Conservation (phyloP, 2,329 filamentous ascomycete genomes). For the Talaromyces sp. region DNA sequence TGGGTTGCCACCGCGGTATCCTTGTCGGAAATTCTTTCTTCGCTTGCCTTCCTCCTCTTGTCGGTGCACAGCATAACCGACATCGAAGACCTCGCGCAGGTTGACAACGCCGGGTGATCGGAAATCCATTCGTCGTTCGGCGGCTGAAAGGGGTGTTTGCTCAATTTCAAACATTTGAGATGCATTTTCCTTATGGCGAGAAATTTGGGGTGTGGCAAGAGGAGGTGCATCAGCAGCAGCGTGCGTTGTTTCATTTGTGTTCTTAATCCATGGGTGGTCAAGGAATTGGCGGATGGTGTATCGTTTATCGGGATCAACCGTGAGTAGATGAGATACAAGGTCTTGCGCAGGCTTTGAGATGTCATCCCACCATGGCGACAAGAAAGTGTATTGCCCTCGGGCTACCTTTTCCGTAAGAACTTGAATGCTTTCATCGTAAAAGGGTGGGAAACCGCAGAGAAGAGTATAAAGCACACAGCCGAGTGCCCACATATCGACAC, state of each 20-base stretch:
- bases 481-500: conserved; percentile 98
- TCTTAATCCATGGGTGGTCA: conserved; percentile 87
- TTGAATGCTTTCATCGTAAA: conserved; percentile 98
- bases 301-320: conserved; percentile 90
- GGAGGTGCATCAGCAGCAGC: conserved; percentile 69
- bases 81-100: conserved; percentile 93
- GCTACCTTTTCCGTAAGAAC: conserved; percentile 97
- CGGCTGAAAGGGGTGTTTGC: conserved; percentile 49
- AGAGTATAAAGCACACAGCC: conserved; percentile 96
- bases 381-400: conserved; percentile 91
- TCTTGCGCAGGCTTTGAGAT: conserved; percentile 95
- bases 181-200: conserved; percentile 58
- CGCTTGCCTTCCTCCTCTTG: conserved; percentile 96
- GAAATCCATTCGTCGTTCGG: conserved; percentile 80
- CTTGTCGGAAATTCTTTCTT: conserved; percentile 76
- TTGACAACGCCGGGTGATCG: conserved; percentile 93
- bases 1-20: conserved; percentile 57
- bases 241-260: conserved; percentile 65
- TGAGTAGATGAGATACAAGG: conserved; percentile 86
- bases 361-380: conserved; percentile 99
- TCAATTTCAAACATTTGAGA: conserved; percentile 41
- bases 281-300: conserved; percentile 93
- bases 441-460: conserved; percentile 94
- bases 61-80: conserved; percentile 94
- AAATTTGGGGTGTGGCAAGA: conserved; percentile 63